These are phyloP conservation scores for Knufia fluminis DNA, from an alignment of 2,329 filamentous ascomycete genomes.

Conservation along the genomic window DNA sequence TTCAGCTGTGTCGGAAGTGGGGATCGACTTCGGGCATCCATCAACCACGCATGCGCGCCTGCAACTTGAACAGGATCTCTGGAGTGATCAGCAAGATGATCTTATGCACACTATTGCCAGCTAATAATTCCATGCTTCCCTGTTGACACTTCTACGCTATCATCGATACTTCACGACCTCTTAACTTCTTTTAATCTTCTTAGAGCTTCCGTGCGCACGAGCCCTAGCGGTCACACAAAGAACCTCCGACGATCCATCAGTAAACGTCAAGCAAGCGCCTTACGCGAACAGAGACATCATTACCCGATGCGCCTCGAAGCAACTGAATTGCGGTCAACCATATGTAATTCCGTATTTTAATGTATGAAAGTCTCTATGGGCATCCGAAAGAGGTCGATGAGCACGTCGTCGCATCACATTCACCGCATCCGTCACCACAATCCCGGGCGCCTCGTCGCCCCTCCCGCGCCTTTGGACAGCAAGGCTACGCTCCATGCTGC, in stretches of 20 bases:
- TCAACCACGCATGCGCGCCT: not conserved
- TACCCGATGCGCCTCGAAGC: not conserved
- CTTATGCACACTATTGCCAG: not conserved
- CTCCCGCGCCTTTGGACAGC: slow-evolving; percentile 15
- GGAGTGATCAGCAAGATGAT: not conserved
- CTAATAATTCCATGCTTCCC: not conserved
- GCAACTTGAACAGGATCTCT: too few relatives aligned
- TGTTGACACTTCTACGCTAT: too few relatives aligned
- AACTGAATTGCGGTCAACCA: not conserved
- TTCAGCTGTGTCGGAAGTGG: too few relatives aligned
- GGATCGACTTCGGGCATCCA: not conserved
- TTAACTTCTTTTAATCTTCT: not conserved
- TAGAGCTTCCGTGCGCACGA: not conserved
- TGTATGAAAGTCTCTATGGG: slow-evolving; percentile 19
- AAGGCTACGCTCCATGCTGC: slow-evolving; percentile 13
- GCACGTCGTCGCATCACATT: slow-evolving; percentile 3
- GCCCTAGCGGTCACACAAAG: slow-evolving; percentile 6
- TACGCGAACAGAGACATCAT: not conserved
- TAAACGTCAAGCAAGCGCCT: not conserved
- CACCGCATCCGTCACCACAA: not conserved
- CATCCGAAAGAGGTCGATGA: slow-evolving; percentile 14
- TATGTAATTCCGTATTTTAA: not conserved
- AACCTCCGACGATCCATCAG: not conserved
- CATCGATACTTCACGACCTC: not conserved
- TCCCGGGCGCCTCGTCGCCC: slow-evolving; percentile 1